Evolutionary conservation across 164 flowering plant species (phyloP).

Genomic region (Annona squamosa): DNA sequence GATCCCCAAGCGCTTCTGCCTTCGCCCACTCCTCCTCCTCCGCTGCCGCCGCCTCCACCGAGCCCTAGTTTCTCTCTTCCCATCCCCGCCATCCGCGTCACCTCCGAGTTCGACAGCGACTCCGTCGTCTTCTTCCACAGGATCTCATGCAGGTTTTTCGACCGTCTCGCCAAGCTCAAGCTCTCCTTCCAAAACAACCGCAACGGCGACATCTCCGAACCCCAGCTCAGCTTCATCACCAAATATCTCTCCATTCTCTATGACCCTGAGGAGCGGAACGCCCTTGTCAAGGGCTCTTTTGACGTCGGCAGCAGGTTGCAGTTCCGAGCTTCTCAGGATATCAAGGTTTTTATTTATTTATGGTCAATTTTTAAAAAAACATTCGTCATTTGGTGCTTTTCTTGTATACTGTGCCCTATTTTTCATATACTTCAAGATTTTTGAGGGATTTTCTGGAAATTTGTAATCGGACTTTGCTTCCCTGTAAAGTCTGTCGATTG

Average conservation of each 20-base stretch:
- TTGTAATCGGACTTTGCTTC: neutral
- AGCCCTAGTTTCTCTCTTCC: conserved; percentile 25
- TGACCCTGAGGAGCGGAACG: conserved; percentile 57
- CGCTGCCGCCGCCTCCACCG: conserved; percentile 10
- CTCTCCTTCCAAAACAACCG: conserved; percentile 50
- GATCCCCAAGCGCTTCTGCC: neutral
- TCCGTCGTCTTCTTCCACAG: conserved; percentile 57
- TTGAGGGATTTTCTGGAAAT: neutral
- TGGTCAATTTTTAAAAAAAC: too few relatives aligned
- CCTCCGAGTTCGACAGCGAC: conserved; percentile 88
- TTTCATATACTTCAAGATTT: neutral
- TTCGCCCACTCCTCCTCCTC: neutral
- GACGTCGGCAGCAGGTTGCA: conserved; percentile 43
- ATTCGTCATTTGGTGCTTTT: neutral
- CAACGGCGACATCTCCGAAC: conserved; percentile 49
- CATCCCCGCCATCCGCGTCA: conserved; percentile 56
- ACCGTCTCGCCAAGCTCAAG: conserved; percentile 72
- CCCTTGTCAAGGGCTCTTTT: conserved; percentile 42
- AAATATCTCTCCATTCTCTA: conserved; percentile 57
- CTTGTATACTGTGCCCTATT: neutral
- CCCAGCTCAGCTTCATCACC: conserved; percentile 45
- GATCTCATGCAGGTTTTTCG: conserved; percentile 76
- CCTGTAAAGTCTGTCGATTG: too few relatives aligned
- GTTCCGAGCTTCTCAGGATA: conserved; percentile 51
- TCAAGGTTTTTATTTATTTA: conserved; percentile 39